Base-by-base conservation (phyloP, 345 rosid species). In the Boechera stricta region DNA sequence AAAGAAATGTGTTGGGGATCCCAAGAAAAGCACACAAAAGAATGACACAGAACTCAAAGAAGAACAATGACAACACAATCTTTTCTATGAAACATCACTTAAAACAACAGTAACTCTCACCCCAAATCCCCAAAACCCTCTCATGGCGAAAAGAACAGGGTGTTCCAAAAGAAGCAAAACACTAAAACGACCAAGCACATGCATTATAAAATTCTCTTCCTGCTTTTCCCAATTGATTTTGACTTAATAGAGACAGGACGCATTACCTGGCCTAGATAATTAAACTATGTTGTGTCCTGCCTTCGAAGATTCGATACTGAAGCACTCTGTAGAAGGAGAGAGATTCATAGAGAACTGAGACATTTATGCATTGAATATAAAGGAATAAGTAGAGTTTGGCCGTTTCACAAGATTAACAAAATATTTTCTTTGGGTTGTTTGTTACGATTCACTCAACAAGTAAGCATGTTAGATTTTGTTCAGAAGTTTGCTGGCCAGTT, bases 401-500 rank as follows among this genome's bases (percentile, higher is more conserved):
- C 28, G 5, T 70, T 79, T 81, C 74, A 82, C 77, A 85, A 59
- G 28, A 63, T 58, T 62, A 76, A 35, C 62, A 12, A 49, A 57
- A 71, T 41, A 62, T 54, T 76, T 59, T 45, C 59, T 64, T 78
- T 78, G 56, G 54, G 71, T 75, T 74, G 74, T 87, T 51, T 72
- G 89, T 81, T 80, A 70, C 75, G 67, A 73, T 79, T 79, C 82
- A 68, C 74, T 74, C 71, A 71, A 82, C 61, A 83, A 56, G 57
- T n/a, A 55, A 35, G 60, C 47, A 74, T 41, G 86, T 82, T 75
- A 79, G 85, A 65, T 60, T 69, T 54, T 64, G 64, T 85, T 90
- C 86, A 95, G 86, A 92, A 92, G 86, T 86, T 90, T 48, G 90
- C 42, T 29, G 91, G 83, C 98, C 96, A 94, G 82, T 88, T 92